Evolutionary conservation across 257 asterid genomes (phyloP), one percentile per base, ranked within the genome.

Genomic region (Solanum virginianum): DNA sequence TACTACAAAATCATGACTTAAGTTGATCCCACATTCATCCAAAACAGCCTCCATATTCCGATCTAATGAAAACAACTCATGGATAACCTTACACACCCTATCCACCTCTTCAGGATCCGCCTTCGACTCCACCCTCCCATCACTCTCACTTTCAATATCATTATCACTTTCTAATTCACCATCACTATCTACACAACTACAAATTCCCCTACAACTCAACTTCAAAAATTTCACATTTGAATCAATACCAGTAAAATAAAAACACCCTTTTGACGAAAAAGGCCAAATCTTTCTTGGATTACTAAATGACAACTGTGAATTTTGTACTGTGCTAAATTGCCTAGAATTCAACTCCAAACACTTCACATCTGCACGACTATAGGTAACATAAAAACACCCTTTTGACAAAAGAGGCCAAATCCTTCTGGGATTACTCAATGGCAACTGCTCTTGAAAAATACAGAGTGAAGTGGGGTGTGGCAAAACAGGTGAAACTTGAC

Each of bases 11-110:
- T 91, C 97, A 87, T 91, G 94, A 80, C 91, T 92, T 86, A 96
- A 75, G 84, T 85, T 56, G 72, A 94, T 24, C 82, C 91, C 90
- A 80, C 94, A 94, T 87, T 92, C 97, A 87, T 95, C 94, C 87
- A 96, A 90, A 84, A 95, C 93, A 2, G 92, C 97, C 91, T 94
- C 99, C 98, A 94, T 95, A 82, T 94, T 96, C 90, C 98, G 86
- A 91, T 96, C 97, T 54, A 93, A 45, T 4, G 92, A 89, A 90
- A 96, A 93, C 86, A 95, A 91, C 84, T 96, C 98, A 83, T 95
- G 92, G 57, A 96, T 89, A 87, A 94, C 92, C 87, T 85, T 88
- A 89, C 95, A 93, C 63, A 95, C 97, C 86, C 94, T 89, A 8
- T 86, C 93, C 86, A 95, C 94, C 92, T 93, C 98, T 83, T 80